Evolutionary conservation across 805 yeast species (phyloP).

Genomic region (Metschnikowia arizonensis): DNA sequence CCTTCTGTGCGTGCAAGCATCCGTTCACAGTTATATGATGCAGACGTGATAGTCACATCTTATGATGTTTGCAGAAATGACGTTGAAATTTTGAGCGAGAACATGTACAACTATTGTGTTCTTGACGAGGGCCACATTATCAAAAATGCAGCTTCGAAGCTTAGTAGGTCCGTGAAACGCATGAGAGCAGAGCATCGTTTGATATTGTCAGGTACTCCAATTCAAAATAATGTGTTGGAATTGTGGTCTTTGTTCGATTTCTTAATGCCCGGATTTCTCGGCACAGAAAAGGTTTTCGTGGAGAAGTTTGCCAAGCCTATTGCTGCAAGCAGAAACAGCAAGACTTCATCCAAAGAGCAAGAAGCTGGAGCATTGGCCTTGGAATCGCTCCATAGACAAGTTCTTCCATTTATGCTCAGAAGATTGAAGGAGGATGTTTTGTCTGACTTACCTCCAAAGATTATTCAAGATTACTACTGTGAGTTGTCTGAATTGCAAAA

Average conservation of each 20-base stretch:
- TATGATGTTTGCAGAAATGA: slow-evolving; percentile 97
- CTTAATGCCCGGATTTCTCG: slow-evolving; percentile 97
- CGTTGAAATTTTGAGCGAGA: slow-evolving; percentile 52
- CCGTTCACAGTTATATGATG: slow-evolving; percentile 46
- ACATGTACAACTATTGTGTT: slow-evolving; percentile 88
- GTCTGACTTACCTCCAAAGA: slow-evolving; percentile 95
- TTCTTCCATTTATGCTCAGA: slow-evolving; percentile 91
- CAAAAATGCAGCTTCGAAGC: slow-evolving; percentile 83
- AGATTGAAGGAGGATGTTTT: slow-evolving; percentile 94
- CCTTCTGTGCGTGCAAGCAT: slow-evolving; percentile 66
- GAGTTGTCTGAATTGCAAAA: slow-evolving; percentile 89
- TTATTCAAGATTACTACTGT: slow-evolving; percentile 96
- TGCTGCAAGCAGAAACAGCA: slow-evolving; percentile 85
- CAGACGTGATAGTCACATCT: slow-evolving; percentile 90
- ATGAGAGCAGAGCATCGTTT: slow-evolving; percentile 84
- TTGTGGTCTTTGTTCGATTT: slow-evolving; percentile 97
- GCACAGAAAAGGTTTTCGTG: slow-evolving; percentile 89
- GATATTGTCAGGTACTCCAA: slow-evolving; percentile 94
- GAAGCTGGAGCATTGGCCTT: slow-evolving; percentile 95
- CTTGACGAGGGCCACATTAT: slow-evolving; percentile 97
- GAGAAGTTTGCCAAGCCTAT: slow-evolving; percentile 98
- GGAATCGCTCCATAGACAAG: slow-evolving; percentile 95
- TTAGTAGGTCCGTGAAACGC: slow-evolving; percentile 82
- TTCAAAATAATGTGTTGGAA: slow-evolving; percentile 94
- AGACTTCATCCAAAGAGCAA: slow-evolving; percentile 87